Evolutionary conservation across 2,329 filamentous ascomycete genomes (phyloP).

Genomic region (Claviceps sp.): DNA sequence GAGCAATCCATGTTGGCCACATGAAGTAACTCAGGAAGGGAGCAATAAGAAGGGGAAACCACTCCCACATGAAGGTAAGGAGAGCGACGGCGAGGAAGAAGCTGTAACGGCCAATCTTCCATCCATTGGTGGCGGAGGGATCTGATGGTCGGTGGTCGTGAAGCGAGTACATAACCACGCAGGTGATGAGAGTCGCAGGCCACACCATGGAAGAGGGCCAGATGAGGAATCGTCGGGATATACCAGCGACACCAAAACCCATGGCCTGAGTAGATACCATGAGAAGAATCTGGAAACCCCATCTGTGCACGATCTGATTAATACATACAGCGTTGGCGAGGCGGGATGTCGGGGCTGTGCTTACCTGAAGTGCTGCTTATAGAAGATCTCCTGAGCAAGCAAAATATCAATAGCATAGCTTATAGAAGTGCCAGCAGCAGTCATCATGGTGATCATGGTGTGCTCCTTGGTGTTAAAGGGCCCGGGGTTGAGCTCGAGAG

Average conservation of each 20-base stretch:
- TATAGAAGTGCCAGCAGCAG: conserved; percentile 20
- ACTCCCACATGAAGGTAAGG: conserved; percentile 42
- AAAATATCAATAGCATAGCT: conserved; percentile 28
- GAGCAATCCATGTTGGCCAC: conserved; percentile 49
- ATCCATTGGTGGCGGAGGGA: conserved; percentile 38
- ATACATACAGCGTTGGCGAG: too few relatives aligned
- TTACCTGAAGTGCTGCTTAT: conserved; percentile 34
- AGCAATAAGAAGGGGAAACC: conserved; percentile 44
- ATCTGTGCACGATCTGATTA: not conserved
- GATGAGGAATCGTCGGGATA: conserved; percentile 45
- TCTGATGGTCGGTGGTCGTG: conserved; percentile 45
- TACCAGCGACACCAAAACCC: conserved; percentile 49
- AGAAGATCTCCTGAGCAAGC: conserved; percentile 31
- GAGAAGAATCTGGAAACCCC: conserved; percentile 46
- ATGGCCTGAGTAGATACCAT: conserved; percentile 48
- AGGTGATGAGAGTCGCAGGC: conserved; percentile 47
- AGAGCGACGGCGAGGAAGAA: conserved; percentile 41
- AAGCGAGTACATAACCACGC: conserved; percentile 49
- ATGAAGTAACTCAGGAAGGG: conserved; percentile 46
- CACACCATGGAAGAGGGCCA: conserved; percentile 52
- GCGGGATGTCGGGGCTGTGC: too few relatives aligned
- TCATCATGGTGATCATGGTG: conserved; percentile 34
- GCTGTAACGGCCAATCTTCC: conserved; percentile 43
- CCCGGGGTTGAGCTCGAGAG: conserved; percentile 24
- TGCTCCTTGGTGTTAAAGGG: conserved; percentile 35